Evolutionary conservation across 106 monocot genomes (phyloP).

Genomic region (Cymbidium sinense): DNA sequence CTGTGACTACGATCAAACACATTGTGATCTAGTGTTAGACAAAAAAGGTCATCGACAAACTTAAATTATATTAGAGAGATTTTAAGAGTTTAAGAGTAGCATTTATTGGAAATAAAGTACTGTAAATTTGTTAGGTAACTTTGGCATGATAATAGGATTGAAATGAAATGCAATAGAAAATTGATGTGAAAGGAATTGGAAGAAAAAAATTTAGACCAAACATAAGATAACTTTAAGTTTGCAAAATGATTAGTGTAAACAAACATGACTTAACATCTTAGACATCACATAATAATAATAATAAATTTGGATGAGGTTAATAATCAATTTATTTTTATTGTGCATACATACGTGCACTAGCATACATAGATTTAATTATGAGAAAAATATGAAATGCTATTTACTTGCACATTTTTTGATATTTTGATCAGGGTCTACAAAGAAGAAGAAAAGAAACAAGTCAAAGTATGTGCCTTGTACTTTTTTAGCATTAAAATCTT

Average conservation of each 20-base stretch:
- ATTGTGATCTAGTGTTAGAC: too few relatives aligned
- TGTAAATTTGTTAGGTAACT: background rate
- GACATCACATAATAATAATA: background rate
- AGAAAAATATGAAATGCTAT: background rate
- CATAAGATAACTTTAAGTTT: background rate
- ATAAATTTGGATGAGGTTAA: background rate
- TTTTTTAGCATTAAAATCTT: background rate
- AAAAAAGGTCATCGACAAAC: background rate
- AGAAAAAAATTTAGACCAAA: background rate
- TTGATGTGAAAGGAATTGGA: background rate
- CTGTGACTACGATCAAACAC: too few relatives aligned
- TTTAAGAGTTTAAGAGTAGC: background rate
- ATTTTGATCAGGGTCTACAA: slow-evolving; percentile 7
- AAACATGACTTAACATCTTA: background rate
- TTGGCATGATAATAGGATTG: background rate
- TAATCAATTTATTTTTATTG: background rate
- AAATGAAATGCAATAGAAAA: background rate
- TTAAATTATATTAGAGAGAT: background rate
- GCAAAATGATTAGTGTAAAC: background rate
- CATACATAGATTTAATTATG: background rate
- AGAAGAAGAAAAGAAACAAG: slow-evolving; percentile 10
- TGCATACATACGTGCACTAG: background rate
- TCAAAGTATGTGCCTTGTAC: slow-evolving; percentile 4
- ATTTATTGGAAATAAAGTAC: background rate
- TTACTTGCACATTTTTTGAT: background rate